Percentiles rank a stretch among this genome's conserved stretches.
phyloP scores from a whole-genome alignment of 2,329 filamentous ascomycete genomes.

The Berkeleyomyces basicola region DNA sequence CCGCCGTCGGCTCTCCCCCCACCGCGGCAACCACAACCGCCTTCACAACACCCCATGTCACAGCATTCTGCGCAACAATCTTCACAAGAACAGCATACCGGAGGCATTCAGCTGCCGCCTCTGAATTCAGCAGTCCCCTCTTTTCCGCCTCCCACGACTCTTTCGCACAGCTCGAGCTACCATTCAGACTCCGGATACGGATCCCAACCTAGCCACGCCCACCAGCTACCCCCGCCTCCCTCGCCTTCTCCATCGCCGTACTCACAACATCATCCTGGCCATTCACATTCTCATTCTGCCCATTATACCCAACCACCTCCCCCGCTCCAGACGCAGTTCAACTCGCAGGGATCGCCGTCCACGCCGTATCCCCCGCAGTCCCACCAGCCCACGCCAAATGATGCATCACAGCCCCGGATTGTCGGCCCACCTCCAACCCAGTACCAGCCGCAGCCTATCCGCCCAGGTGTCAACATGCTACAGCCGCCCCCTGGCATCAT shows the following conservation, averaged over 20 bases:
- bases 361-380: neutral
- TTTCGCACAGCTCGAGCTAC: slow-evolving; percentile 8
- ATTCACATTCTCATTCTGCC: neutral
- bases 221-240: neutral
- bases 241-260: neutral
- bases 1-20: neutral
- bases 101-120: slow-evolving; percentile 2
- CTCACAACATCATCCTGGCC: neutral
- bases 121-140: neutral
- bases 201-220: neutral
- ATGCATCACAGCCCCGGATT: neutral
- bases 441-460: slow-evolving; percentile 6
- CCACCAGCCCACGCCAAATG: neutral
- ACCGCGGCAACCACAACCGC: slow-evolving; percentile 4
- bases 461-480: slow-evolving; percentile 4
- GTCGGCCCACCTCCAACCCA: neutral
- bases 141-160: slow-evolving; percentile 9
- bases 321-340: slow-evolving; percentile 5
- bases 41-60: slow-evolving; percentile 11
- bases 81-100: neutral
- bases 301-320: slow-evolving; percentile 6
- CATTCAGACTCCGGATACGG: slow-evolving; percentile 6
- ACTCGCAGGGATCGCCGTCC: neutral
- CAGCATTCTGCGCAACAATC: slow-evolving; percentile 1
- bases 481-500: slow-evolving; percentile 4